These are phyloP conservation scores for Sodiomyces alkalinus DNA, from an alignment of 2,329 filamentous ascomycete genomes.

Conservation along the genomic window DNA sequence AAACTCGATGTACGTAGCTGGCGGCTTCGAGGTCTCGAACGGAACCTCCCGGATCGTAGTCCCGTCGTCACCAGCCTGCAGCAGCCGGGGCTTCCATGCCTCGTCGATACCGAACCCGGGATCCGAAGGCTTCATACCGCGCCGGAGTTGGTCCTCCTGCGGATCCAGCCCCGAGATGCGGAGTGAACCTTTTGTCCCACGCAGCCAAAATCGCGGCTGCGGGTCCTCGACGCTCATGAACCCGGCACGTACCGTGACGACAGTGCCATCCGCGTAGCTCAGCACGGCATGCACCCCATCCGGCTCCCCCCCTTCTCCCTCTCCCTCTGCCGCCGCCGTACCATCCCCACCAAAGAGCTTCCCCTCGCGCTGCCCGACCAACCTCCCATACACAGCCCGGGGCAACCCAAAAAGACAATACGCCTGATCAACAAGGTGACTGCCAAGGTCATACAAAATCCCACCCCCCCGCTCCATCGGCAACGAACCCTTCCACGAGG, in stretches of 20 bases:
- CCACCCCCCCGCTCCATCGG: slow-evolving; percentile 47
- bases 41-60: slow-evolving; percentile 38
- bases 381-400: slow-evolving; percentile 47
- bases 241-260: slow-evolving; percentile 55
- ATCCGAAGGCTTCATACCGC: slow-evolving; percentile 45
- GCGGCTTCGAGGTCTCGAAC: neutral
- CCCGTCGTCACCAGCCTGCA: slow-evolving; percentile 35
- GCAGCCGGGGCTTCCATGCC: slow-evolving; percentile 40
- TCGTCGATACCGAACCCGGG: slow-evolving; percentile 50
- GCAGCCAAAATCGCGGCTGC: slow-evolving; percentile 64
- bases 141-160: slow-evolving; percentile 60
- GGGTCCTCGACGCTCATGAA: slow-evolving; percentile 52
- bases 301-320: too few species aligned
- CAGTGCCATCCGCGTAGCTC: slow-evolving; percentile 45
- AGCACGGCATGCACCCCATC: slow-evolving; percentile 50
- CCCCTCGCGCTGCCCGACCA: slow-evolving; percentile 48
- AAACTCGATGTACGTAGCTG: slow-evolving; percentile 51
- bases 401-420: slow-evolving; percentile 58
- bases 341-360: slow-evolving; percentile 27
- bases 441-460: slow-evolving; percentile 58
- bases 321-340: too few species aligned
- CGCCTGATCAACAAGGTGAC: slow-evolving; percentile 62
- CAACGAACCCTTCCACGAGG: slow-evolving; percentile 52
- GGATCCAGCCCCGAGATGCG: slow-evolving; percentile 57
- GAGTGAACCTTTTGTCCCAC: slow-evolving; percentile 60